Evolutionary conservation across 2,329 filamentous ascomycete species (phyloP).

Genomic region (Colletotrichum lentis): DNA sequence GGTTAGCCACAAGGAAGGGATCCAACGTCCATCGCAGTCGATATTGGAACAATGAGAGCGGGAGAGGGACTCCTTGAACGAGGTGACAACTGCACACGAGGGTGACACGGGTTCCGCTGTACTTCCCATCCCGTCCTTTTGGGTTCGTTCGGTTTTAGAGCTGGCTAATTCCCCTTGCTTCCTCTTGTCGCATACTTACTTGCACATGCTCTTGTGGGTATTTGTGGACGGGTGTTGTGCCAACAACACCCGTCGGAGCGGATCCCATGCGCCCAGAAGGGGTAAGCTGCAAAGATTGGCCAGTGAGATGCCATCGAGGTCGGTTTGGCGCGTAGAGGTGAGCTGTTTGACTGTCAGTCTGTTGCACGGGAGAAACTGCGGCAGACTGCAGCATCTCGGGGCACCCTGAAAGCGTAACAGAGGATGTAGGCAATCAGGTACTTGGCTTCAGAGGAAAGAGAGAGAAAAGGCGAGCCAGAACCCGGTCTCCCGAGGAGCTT

Average conservation of each 20-base stretch:
- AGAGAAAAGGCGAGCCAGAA: background rate
- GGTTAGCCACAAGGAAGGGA: background rate
- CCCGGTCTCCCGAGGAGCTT: conserved; percentile 6
- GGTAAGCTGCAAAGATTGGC: background rate
- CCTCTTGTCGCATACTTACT: no score
- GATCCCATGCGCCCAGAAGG: conserved; percentile 19
- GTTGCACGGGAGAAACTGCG: background rate
- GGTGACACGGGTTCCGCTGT: background rate
- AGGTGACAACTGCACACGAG: background rate
- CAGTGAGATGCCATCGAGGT: conserved; percentile 8
- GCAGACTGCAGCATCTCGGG: conserved; percentile 15
- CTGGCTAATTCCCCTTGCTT: background rate
- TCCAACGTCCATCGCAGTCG: background rate
- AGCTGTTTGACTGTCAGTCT: background rate
- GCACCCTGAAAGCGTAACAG: background rate
- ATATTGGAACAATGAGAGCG: background rate
- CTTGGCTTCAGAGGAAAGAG: background rate
- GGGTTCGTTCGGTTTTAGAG: conserved; percentile 1
- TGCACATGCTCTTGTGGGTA: conserved; percentile 14
- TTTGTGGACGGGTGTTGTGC: conserved; percentile 8
- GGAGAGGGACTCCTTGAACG: background rate
- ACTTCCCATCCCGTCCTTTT: background rate
- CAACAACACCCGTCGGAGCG: background rate
- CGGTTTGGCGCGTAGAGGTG: conserved; percentile 26
- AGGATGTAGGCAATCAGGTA: conserved; percentile 3